Conservation (phyloP, 306 rosid genomes). For the Cyclanthera cordifolia region DNA sequence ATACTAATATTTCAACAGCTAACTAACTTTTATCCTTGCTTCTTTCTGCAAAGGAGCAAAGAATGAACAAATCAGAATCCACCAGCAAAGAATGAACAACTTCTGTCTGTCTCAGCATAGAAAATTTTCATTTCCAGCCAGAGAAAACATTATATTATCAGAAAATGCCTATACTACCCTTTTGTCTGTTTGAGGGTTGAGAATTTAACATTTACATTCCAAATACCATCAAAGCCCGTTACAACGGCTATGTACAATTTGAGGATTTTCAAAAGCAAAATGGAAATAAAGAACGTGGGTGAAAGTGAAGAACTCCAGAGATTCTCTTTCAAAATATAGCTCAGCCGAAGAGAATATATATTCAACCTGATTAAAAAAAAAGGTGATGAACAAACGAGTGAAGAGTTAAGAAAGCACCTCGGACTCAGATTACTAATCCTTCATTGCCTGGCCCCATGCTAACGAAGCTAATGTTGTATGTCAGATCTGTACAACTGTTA, state of each 20-base stretch:
- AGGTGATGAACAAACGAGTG: too few species aligned
- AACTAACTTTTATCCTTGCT: background rate
- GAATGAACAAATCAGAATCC: background rate
- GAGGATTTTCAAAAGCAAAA: background rate
- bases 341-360: constrained; percentile 10
- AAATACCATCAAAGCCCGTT: constrained; percentile 2
- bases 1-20: background rate
- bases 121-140: constrained; percentile 5
- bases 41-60: background rate
- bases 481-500: constrained; percentile 64
- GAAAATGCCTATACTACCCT: background rate
- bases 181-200: background rate
- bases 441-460: constrained; percentile 25
- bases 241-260: constrained; percentile 16
- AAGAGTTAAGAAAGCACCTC: constrained; percentile 13
- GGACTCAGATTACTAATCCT: constrained; percentile 19
- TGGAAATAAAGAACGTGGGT: background rate
- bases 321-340: constrained; percentile 9
- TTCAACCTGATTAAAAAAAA: background rate
- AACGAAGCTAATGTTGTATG: constrained; percentile 30
- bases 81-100: background rate
- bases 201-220: constrained; percentile 14
- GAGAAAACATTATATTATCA: background rate
- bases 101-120: background rate
- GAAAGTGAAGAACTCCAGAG: background rate